These are phyloP conservation scores for Boeremia lycopersici DNA, from an alignment of 2,329 filamentous ascomycete genomes.

Conservation along the genomic window DNA sequence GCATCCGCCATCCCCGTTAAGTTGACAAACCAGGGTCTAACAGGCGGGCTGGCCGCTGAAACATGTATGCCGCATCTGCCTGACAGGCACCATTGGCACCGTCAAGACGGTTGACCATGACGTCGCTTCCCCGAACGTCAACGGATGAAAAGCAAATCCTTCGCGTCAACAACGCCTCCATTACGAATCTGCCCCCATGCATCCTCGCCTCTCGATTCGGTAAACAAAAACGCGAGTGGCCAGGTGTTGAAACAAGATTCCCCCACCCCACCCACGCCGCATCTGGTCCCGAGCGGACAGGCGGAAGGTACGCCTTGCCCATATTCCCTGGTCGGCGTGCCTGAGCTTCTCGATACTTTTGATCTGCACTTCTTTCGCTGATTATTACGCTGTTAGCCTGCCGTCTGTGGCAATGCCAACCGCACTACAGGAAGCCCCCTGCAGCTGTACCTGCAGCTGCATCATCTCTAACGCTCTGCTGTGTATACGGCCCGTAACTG, in stretches of 20 bases:
- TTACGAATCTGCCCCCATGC: constrained; percentile 4
- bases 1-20: constrained; percentile 5
- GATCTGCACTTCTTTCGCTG: background rate
- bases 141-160: constrained; percentile 5
- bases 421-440: constrained; percentile 1
- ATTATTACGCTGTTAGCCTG: background rate
- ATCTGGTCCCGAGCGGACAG: constrained; percentile 1
- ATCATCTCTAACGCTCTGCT: background rate
- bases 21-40: constrained; percentile 9
- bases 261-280: background rate
- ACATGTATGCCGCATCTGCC: constrained; percentile 6
- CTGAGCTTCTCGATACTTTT: background rate
- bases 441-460: constrained; percentile 1
- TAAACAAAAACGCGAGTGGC: background rate
- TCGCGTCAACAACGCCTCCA: background rate
- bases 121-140: constrained; percentile 5
- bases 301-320: background rate
- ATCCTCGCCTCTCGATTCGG: background rate
- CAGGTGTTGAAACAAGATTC: constrained; percentile 10
- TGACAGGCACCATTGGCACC: constrained; percentile 6
- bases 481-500: background rate
- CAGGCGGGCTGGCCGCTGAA: constrained; percentile 6
- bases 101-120: constrained; percentile 7
- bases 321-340: background rate
- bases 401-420: background rate